These are phyloP conservation scores for Leccinum uliginosum DNA, from an alignment of 768 basidiomycete species.

Conservation along the genomic window DNA sequence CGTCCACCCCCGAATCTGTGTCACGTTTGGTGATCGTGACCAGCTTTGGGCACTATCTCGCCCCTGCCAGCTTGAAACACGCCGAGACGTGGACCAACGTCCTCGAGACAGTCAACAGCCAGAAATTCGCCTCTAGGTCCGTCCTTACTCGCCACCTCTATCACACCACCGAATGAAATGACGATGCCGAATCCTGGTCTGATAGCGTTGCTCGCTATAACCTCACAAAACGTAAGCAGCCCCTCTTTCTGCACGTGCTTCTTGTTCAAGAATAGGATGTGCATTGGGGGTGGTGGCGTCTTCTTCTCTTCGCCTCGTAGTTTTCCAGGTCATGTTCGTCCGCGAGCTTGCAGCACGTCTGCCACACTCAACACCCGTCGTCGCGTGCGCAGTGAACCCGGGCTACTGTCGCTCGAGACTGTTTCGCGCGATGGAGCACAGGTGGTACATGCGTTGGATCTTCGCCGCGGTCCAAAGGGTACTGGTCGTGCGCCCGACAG, in stretches of 20 bases:
- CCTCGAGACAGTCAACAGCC: slow-evolving; percentile 18
- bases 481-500: slow-evolving; percentile 23
- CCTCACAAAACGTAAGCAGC: slow-evolving; percentile 21
- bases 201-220: slow-evolving; percentile 17
- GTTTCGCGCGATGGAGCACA: slow-evolving; percentile 15
- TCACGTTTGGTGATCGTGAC: slow-evolving; percentile 27
- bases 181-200: not conserved
- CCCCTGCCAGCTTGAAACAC: slow-evolving; percentile 1
- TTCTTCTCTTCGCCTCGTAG: slow-evolving; percentile 5
- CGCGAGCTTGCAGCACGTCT: slow-evolving; percentile 28
- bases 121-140: slow-evolving; percentile 20
- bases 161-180: not conserved
- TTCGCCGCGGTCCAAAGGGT: slow-evolving; percentile 3
- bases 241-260: not conserved
- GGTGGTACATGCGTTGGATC: slow-evolving; percentile 4
- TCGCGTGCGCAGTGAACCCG: slow-evolving; percentile 27
- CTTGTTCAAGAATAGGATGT: not conserved
- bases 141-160: not conserved
- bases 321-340: slow-evolving; percentile 28
- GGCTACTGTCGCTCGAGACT: slow-evolving; percentile 31
- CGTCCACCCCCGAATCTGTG: slow-evolving; percentile 10
- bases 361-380: slow-evolving; percentile 17
- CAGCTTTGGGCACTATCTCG: slow-evolving; percentile 25
- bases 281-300: not conserved
- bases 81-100: slow-evolving; percentile 14